Percentiles rank a stretch among this genome's conserved stretches.
Conservation (phyloP, 352 stramenopile species). For the Thraustotheca clavata region DNA sequence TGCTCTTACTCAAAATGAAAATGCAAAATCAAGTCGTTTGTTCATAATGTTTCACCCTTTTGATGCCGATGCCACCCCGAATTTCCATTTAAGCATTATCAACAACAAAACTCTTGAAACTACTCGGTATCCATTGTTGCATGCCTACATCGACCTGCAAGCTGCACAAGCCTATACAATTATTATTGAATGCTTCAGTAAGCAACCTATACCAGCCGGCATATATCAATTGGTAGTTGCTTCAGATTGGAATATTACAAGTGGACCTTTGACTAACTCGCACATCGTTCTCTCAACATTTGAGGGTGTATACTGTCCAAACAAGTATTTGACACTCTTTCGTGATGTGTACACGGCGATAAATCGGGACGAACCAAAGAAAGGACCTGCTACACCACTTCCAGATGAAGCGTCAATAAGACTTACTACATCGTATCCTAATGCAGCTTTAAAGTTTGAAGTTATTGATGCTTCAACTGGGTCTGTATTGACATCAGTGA, state of each 20-base stretch:
- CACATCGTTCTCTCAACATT: constrained; percentile 36
- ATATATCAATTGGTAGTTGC: constrained; percentile 53
- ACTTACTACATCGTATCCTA: not conserved
- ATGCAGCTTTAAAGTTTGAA: constrained; percentile 43
- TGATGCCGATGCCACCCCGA: constrained; percentile 35
- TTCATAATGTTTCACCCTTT: constrained; percentile 51
- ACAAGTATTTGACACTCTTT: constrained; percentile 55
- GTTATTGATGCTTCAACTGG: constrained; percentile 38
- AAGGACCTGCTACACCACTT: not conserved
- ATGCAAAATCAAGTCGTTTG: constrained; percentile 19
- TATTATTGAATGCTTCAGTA: constrained; percentile 38
- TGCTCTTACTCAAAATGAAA: not conserved
- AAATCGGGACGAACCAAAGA: not conserved
- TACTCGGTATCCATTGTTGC: constrained; percentile 17
- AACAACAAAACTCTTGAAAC: constrained; percentile 34
- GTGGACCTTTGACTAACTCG: constrained; percentile 28
- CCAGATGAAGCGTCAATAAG: constrained; percentile 4
- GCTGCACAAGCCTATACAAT: constrained; percentile 33
- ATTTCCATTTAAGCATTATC: constrained; percentile 41
- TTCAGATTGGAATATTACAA: constrained; percentile 27
- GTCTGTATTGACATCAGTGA: constrained; percentile 25
- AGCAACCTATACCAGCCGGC: constrained; percentile 30
- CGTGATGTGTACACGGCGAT: constrained; percentile 42
- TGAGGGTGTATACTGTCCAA: constrained; percentile 44
- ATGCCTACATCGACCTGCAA: constrained; percentile 11